phyloP scores from a whole-genome alignment of 306 rosid genomes.

The Acmispon strigosus region DNA sequence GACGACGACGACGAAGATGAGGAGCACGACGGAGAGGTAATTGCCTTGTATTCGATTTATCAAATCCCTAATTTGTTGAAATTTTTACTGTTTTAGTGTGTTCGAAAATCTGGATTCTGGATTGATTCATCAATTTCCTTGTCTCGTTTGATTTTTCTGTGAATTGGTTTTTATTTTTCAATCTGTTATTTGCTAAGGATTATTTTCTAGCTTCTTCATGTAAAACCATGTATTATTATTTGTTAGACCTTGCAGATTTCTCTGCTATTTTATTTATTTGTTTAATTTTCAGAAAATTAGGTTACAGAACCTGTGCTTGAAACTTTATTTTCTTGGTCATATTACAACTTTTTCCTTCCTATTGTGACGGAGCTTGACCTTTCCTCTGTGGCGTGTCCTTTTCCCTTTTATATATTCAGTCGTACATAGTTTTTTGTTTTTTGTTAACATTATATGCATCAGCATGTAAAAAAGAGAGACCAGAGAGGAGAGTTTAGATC shows the following conservation, averaged over 20 bases:
- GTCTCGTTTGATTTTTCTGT: neutral
- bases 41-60: neutral
- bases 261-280: neutral
- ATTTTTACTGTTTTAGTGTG: neutral
- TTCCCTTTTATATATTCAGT: neutral
- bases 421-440: neutral
- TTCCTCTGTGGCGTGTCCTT: conserved; percentile 4
- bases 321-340: neutral
- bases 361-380: neutral
- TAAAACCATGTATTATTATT: neutral
- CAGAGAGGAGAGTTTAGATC: neutral
- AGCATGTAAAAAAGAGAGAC: no score
- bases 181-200: neutral
- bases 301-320: neutral
- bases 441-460: neutral
- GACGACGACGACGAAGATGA: neutral
- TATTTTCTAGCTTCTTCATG: neutral
- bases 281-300: neutral
- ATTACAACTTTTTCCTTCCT: no score
- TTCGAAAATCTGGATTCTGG: neutral
- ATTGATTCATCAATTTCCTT: neutral
- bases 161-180: neutral
- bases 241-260: neutral
- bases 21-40: conserved; percentile 17
- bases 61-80: neutral